phyloP scores from a whole-genome alignment of 2,329 filamentous ascomycete species.

The Fusarium sp. region DNA sequence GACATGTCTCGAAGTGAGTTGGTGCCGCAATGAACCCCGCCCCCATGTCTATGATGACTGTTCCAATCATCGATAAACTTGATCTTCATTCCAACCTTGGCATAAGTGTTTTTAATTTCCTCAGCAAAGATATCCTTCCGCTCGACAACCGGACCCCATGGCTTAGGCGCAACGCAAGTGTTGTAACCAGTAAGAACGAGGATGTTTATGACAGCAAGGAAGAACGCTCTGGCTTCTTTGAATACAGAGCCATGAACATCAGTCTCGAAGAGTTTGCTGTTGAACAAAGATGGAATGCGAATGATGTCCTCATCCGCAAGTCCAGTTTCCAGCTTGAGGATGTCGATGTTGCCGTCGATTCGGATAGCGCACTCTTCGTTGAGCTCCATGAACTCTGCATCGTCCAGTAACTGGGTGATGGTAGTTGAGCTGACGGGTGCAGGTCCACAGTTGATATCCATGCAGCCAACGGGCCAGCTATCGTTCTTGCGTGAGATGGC shows the following conservation, averaged over 20 bases:
- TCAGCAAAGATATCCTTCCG: background rate
- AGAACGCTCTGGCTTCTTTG: background rate
- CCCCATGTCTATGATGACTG: rapidly evolving
- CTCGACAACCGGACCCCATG: background rate
- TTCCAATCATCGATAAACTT: background rate
- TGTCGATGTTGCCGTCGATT: background rate
- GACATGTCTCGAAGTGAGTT: background rate
- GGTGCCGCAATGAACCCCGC: background rate
- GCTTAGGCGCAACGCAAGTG: background rate
- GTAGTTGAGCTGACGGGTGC: too few relatives aligned
- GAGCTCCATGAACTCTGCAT: too few relatives aligned
- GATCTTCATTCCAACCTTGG: background rate
- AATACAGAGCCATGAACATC: too few relatives aligned
- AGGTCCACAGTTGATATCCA: too few relatives aligned
- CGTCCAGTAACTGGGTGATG: too few relatives aligned
- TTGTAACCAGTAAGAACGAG: background rate
- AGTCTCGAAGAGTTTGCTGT: too few relatives aligned
- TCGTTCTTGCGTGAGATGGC: slow-evolving; percentile 2
- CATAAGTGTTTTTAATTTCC: background rate
- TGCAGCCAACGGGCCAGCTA: too few relatives aligned
- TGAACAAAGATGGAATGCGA: background rate
- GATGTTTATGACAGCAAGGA: background rate
- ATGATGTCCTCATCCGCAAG: background rate
- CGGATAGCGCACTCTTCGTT: background rate
- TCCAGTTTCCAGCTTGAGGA: background rate